Percentiles rank a stretch among this genome's conserved stretches.
Evolutionary conservation across 768 basidiomycete species (phyloP).

Genomic region (Polyporus arcularius): DNA sequence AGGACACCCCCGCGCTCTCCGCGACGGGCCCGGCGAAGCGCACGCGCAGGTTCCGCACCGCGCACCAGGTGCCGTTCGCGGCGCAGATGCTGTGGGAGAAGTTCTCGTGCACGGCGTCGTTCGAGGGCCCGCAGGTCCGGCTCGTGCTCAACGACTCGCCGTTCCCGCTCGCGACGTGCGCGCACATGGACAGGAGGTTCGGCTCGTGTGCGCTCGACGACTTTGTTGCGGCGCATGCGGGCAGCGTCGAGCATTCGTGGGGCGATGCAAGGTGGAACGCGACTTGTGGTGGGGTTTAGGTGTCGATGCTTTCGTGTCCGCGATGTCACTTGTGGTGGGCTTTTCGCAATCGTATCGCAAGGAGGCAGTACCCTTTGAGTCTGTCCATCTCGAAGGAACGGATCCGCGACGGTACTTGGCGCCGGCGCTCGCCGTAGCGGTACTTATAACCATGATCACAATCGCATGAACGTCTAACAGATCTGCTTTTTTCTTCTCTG

Average conservation of each 20-base stretch:
- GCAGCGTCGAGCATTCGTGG: conserved; percentile 30
- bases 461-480: no score
- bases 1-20: conserved; percentile 34
- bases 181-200: conserved; percentile 29
- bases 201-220: conserved; percentile 41
- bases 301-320: not conserved
- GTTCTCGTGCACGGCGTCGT: conserved; percentile 38
- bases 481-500: no score
- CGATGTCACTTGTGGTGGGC: not conserved
- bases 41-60: conserved; percentile 40
- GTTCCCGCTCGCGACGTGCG: conserved; percentile 40
- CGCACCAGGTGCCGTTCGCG: conserved; percentile 43
- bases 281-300: conserved; percentile 31
- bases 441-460: no score
- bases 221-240: conserved; percentile 34
- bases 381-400: no score
- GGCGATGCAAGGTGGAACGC: conserved; percentile 38
- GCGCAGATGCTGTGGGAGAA: conserved; percentile 47
- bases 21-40: conserved; percentile 27
- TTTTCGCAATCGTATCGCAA: not conserved
- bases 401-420: no score
- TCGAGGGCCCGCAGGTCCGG: conserved; percentile 40
- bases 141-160: conserved; percentile 44
- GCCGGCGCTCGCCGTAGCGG: no score
- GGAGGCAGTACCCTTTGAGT: no score